Evolutionary conservation across 192 early-diverging fungal species (phyloP).

Genomic region (Linnemannia exigua): DNA sequence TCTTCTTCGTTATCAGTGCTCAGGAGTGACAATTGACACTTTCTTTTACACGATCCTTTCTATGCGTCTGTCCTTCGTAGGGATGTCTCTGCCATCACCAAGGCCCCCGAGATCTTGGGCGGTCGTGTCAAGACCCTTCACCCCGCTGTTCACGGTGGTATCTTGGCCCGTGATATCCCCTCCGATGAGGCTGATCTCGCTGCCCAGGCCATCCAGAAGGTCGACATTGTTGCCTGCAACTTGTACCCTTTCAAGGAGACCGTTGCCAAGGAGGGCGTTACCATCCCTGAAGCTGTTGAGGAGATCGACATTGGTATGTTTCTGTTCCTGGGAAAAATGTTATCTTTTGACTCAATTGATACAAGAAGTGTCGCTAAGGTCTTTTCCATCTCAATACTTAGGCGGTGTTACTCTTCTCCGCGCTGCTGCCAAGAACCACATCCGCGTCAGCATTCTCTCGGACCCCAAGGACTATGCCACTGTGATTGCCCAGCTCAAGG

Average conservation of each 20-base stretch:
- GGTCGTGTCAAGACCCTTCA: slow-evolving; percentile 99
- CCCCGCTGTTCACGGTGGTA: slow-evolving; percentile 98
- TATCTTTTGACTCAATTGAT: background rate
- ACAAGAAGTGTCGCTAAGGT: background rate
- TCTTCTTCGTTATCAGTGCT: too few relatives aligned
- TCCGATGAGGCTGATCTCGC: slow-evolving; percentile 90
- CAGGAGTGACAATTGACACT: background rate
- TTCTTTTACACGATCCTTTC: background rate
- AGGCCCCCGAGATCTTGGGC: slow-evolving; percentile 98
- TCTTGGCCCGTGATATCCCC: slow-evolving; percentile 89
- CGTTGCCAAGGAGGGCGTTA: slow-evolving; percentile 88
- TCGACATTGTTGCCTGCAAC: slow-evolving; percentile 98
- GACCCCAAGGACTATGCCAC: slow-evolving; percentile 94
- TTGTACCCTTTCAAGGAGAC: slow-evolving; percentile 99
- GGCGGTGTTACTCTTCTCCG: slow-evolving; percentile 97
- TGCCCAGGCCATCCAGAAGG: slow-evolving; percentile 90
- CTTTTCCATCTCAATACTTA: slow-evolving; percentile 31
- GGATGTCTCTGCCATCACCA: slow-evolving; percentile 98
- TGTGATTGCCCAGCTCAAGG: slow-evolving; percentile 82
- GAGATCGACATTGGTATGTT: slow-evolving; percentile 95
- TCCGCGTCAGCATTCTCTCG: slow-evolving; percentile 90
- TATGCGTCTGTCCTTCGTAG: slow-evolving; percentile 53
- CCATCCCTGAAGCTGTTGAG: slow-evolving; percentile 95
- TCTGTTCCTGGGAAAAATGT: background rate
- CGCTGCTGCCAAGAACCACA: slow-evolving; percentile 99